Percentiles rank a stretch among this genome's conserved stretches.
Evolutionary conservation across 805 yeast genomes (phyloP).

Genomic region (Candida corydali): DNA sequence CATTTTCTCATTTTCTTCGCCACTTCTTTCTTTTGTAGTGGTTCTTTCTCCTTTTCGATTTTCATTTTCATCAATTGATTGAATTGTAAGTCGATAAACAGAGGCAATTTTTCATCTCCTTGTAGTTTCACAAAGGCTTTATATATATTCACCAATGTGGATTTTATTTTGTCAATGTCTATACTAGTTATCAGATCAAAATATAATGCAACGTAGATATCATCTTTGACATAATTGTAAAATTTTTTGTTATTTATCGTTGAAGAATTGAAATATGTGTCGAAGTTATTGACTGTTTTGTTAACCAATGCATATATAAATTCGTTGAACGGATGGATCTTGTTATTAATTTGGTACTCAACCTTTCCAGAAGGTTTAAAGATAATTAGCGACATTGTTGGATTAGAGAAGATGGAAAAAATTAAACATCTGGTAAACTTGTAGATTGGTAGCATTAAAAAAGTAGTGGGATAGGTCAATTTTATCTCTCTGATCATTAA

Average conservation of each 20-base stretch:
- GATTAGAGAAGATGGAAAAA: not conserved
- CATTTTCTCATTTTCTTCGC: constrained; percentile 40
- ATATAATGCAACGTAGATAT: constrained; percentile 31
- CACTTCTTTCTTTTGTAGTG: constrained; percentile 1
- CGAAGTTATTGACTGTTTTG: constrained; percentile 27
- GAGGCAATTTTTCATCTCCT: constrained; percentile 29
- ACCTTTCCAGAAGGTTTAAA: constrained; percentile 34
- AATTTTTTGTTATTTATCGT: constrained; percentile 30
- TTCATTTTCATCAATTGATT: constrained; percentile 32
- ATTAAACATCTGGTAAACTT: not conserved
- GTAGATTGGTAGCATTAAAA: too few species aligned
- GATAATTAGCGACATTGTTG: constrained; percentile 33
- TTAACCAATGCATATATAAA: constrained; percentile 31
- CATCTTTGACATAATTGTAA: constrained; percentile 22
- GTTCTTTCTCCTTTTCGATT: constrained; percentile 7
- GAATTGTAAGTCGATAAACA: constrained; percentile 36
- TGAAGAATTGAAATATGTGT: constrained; percentile 28
- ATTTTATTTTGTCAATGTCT: constrained; percentile 34
- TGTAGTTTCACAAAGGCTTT: constrained; percentile 27
- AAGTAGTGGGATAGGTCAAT: too few species aligned
- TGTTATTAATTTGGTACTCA: constrained; percentile 33
- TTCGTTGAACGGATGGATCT: constrained; percentile 37
- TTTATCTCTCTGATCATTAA: too few species aligned
- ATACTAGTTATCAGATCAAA: constrained; percentile 36
- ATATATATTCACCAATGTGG: constrained; percentile 26